Conservation (phyloP, 495 filamentous ascomycete genomes). For the Trichoderma reesei region DNA sequence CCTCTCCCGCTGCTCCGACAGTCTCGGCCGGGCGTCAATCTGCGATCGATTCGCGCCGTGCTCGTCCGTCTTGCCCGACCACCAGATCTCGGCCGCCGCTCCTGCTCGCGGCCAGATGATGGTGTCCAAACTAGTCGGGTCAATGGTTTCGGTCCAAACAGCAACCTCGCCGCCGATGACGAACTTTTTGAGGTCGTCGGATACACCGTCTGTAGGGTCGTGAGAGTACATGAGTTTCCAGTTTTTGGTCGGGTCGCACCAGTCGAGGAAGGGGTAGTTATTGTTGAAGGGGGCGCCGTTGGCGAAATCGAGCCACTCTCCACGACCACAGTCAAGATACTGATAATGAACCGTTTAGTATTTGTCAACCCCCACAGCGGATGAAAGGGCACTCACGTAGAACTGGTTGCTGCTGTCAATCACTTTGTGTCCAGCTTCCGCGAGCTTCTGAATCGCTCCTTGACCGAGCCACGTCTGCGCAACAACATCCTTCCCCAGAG, state of each 20-base stretch:
- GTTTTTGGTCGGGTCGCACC: constrained; percentile 62
- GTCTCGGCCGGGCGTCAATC: constrained; percentile 50
- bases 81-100: constrained; percentile 66
- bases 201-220: constrained; percentile 54
- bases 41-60: constrained; percentile 54
- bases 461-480: constrained; percentile 66
- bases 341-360: constrained; percentile 13
- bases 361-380: constrained; percentile 12
- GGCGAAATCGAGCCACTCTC: constrained; percentile 62
- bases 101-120: constrained; percentile 67
- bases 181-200: constrained; percentile 44
- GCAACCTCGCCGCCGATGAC: constrained; percentile 70
- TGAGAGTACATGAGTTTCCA: constrained; percentile 74
- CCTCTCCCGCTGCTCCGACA: constrained; percentile 64
- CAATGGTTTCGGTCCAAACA: constrained; percentile 71
- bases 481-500: constrained; percentile 48
- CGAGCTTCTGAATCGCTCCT: constrained; percentile 41
- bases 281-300: constrained; percentile 31
- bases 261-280: constrained; percentile 64
- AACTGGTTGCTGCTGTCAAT: constrained; percentile 66
- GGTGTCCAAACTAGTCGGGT: constrained; percentile 54
- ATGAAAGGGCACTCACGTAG: constrained; percentile 23
- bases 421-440: constrained; percentile 52
- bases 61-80: constrained; percentile 55
- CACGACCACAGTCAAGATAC: constrained; percentile 76